Evolutionary conservation across 306 rosid species (phyloP).

Genomic region (Crotalaria pallida): DNA sequence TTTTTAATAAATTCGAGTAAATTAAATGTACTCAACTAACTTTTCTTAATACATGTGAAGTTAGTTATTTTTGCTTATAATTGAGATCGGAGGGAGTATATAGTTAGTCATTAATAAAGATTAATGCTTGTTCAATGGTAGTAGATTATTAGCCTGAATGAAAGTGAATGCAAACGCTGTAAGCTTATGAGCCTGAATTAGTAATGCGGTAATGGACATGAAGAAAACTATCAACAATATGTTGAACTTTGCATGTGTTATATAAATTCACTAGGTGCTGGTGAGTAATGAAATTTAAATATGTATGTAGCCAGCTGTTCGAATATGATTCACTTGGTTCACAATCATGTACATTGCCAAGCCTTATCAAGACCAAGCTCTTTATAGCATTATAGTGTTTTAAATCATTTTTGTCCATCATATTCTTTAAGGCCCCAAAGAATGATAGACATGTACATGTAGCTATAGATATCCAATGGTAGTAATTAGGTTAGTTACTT

Average conservation of each 20-base stretch:
- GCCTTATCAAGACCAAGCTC: neutral
- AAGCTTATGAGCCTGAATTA: too few species aligned
- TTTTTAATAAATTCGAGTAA: too few species aligned
- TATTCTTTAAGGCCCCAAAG: neutral
- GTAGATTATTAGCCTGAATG: too few species aligned
- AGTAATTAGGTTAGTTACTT: too few species aligned
- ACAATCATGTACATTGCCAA: neutral
- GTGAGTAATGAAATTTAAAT: neutral
- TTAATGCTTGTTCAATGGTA: too few species aligned
- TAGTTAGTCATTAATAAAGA: too few species aligned
- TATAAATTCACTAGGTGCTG: too few species aligned
- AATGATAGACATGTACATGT: neutral
- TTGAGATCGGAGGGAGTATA: too few species aligned
- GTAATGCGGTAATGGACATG: neutral
- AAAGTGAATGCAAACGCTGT: too few species aligned
- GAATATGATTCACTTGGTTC: neutral
- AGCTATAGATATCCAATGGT: neutral
- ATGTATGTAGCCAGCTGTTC: neutral
- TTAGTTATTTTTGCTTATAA: too few species aligned
- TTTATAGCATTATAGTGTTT: neutral
- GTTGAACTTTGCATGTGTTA: neutral
- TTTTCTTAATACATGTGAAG: too few species aligned
- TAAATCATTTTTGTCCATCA: neutral
- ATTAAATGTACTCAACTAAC: too few species aligned
- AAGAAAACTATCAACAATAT: neutral